Conservation (phyloP, 306 rosid genomes). For the Ziziphus jujuba region DNA sequence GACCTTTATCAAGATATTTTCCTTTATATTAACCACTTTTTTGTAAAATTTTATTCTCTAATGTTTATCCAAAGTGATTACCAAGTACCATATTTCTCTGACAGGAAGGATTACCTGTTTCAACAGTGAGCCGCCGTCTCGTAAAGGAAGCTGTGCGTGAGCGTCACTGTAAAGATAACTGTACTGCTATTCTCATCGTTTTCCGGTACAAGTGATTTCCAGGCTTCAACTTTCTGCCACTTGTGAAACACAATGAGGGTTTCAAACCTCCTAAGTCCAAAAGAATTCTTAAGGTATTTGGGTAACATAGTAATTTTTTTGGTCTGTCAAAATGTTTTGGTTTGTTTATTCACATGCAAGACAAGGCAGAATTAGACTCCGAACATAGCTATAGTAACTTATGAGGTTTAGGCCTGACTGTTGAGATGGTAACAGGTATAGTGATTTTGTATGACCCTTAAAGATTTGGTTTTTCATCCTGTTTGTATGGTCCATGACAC, state of each 20-base stretch:
- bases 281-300: too few species aligned
- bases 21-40: too few species aligned
- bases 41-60: not conserved
- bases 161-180: conserved; percentile 86
- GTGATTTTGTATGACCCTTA: not conserved
- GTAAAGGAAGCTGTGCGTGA: conserved; percentile 83
- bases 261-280: not conserved
- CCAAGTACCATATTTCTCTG: conserved; percentile 14
- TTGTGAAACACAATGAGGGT: not conserved
- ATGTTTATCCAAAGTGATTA: not conserved
- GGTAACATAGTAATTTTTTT: not conserved
- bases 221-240: conserved; percentile 6
- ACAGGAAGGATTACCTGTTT: conserved; percentile 69
- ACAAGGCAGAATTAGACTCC: too few species aligned
- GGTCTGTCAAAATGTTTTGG: not conserved
- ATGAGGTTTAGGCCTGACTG: too few species aligned
- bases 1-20: too few species aligned
- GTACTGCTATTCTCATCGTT: conserved; percentile 68
- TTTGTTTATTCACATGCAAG: not conserved
- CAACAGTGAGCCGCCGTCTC: conserved; percentile 67
- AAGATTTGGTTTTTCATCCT: not conserved
- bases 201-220: conserved; percentile 49
- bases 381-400: too few species aligned
- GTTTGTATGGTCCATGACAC: not conserved
- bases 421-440: not conserved